Evolutionary conservation across 2,329 filamentous ascomycete genomes (phyloP), one percentile per base, ranked within the genome.

Genomic region (Claviceps digitariae): DNA sequence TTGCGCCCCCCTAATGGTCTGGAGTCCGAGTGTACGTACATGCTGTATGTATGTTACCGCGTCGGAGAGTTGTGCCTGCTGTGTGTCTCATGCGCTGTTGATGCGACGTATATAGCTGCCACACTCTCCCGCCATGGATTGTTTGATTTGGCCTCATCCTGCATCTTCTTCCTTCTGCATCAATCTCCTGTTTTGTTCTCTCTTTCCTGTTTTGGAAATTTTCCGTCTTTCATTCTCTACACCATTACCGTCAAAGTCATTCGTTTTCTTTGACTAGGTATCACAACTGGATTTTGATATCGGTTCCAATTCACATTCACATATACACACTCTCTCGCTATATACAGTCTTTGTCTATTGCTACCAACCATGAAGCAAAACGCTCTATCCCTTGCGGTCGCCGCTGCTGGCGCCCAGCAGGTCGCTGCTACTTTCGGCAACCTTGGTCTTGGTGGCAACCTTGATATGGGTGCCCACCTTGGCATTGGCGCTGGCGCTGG

Each of bases 251-350:
- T 67, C 72, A 77, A 50, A 75, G 72, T 73, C 76, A 78, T 74
- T 80, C 76, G 74, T 72, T 80, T 71, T 67, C 74, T 78, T 77
- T 74, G 67, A 60, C 60, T 62, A 61, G 52, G 56, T 54, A 66
- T 66, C 60, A 58, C 53, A 56, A 55, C 66, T 51, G 53, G 53
- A 20, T 48, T 51, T 27, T 50, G 51, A 48, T 50, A 55, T 53
- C 38, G 27, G 2, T 12, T 3, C 9, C 10, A 44, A 2, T 25
- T 25, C 31, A 29, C 12, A 34, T 21, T 29, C 52, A 48, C 54
- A 21, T 58, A 46, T 20, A 25, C 50, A 44, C 55, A 52, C 53
- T 57, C 46, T 48, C 53, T 57, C 45, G 45, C 50, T 59, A 8
- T 45, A 54, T 52, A 3, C 50, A 50, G 29, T 44, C 48, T 49